Conservation (phyloP, 164 flowering plant species). For the Chloranthus sessilifolius region DNA sequence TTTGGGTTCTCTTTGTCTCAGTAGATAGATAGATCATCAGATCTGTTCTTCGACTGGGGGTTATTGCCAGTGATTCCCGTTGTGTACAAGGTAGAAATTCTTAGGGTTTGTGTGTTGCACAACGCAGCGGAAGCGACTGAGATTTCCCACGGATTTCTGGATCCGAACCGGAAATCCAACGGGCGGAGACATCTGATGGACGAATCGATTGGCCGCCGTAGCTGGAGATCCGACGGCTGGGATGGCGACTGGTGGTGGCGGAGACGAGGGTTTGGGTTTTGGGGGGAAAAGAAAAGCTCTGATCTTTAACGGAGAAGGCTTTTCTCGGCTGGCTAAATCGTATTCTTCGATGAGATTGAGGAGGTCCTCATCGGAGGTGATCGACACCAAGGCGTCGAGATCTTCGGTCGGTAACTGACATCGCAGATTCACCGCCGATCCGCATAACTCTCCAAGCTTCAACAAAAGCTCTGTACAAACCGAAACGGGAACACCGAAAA, state of each 20-base stretch:
- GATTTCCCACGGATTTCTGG: slow-evolving; percentile 28
- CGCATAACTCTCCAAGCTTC: slow-evolving; percentile 77
- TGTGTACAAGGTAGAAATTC: slow-evolving; percentile 44
- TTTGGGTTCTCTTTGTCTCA: too few relatives aligned
- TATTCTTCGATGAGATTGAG: slow-evolving; percentile 81
- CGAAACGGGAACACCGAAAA: not conserved
- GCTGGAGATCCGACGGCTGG: not conserved
- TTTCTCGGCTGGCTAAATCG: slow-evolving; percentile 39
- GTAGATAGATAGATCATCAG: too few relatives aligned
- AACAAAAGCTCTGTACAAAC: slow-evolving; percentile 56
- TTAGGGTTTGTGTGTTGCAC: slow-evolving; percentile 29
- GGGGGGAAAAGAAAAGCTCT: slow-evolving; percentile 67
- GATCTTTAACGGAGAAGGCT: slow-evolving; percentile 48
- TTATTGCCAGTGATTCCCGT: slow-evolving; percentile 74
- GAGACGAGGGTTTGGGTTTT: slow-evolving; percentile 31
- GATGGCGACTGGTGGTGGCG: slow-evolving; percentile 18
- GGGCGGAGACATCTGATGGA: slow-evolving; percentile 23
- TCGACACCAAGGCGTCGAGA: slow-evolving; percentile 77
- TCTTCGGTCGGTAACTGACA: slow-evolving; percentile 90
- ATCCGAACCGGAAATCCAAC: slow-evolving; percentile 18
- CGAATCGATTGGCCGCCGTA: slow-evolving; percentile 5
- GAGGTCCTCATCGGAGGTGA: slow-evolving; percentile 86
- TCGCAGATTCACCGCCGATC: slow-evolving; percentile 51
- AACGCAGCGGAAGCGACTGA: slow-evolving; percentile 20
- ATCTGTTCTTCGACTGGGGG: too few relatives aligned